Conservation (phyloP, 108 stramenopile genomes). For the Aurantiochytrium sp. region DNA sequence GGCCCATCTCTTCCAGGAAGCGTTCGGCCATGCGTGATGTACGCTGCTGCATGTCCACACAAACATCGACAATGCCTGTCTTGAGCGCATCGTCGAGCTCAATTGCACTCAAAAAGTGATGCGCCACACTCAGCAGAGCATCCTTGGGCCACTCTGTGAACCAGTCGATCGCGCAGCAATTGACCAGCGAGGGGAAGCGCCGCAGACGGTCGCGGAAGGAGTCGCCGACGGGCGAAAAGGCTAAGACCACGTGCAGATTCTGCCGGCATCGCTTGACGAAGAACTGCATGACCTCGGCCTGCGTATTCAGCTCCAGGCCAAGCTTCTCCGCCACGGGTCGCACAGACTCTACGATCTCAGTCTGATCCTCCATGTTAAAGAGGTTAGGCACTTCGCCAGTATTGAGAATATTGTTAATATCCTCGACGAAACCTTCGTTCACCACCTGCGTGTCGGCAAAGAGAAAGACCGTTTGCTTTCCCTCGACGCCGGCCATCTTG, state of each 20-base stretch:
- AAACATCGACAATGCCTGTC: constrained; percentile 48
- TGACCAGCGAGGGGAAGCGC: constrained; percentile 61
- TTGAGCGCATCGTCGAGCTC: constrained; percentile 36
- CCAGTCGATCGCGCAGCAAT: constrained; percentile 69
- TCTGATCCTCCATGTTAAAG: constrained; percentile 46
- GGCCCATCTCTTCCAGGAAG: constrained; percentile 46
- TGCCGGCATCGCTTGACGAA: constrained; percentile 47
- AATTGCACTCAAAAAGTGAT: constrained; percentile 40
- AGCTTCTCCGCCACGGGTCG: constrained; percentile 31
- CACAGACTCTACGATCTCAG: constrained; percentile 37
- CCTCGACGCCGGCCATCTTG: constrained; percentile 42
- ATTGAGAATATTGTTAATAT: constrained; percentile 61
- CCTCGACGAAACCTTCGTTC: constrained; percentile 55
- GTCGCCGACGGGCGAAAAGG: constrained; percentile 58
- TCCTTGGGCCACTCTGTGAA: constrained; percentile 63
- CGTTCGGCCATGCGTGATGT: constrained; percentile 26
- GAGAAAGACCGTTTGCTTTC: constrained; percentile 52
- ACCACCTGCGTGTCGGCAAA: constrained; percentile 60
- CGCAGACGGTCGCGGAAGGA: constrained; percentile 53
- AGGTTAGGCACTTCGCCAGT: constrained; percentile 63
- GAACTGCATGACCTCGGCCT: constrained; percentile 42
- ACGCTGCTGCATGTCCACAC: constrained; percentile 55
- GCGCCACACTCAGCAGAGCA: constrained; percentile 53
- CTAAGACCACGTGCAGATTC: constrained; percentile 58
- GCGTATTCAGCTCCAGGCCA: constrained; percentile 25